Evolutionary conservation across 2,329 filamentous ascomycete species (phyloP), one percentile per base, ranked within the genome.

Genomic region (Aspergillus transmontanensis): DNA sequence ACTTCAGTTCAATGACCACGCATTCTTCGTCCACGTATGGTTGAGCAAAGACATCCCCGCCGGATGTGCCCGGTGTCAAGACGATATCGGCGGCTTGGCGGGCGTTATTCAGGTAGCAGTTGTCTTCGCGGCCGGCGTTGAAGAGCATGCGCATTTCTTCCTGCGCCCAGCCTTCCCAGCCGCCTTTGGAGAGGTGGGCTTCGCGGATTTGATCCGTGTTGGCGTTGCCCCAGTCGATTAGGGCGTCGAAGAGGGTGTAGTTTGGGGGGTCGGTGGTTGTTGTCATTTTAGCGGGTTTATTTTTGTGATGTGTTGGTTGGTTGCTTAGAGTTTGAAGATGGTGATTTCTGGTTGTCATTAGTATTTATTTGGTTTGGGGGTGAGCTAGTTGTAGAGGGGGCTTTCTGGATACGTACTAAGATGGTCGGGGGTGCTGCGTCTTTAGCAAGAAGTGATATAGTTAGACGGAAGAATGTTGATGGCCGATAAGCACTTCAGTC

Each of bases 91-190:
- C 32, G 2, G 53, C 53, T 26, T 39, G 14, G 23, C 26, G 21
- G 10, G 12, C 12, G 53, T 26, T 41, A 6, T 56, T 39, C 53
- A 21, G 32, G 12, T 55, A 55, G 53, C 53, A 56, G 34, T 56
- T 56, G 6, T 41, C 53, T 23, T 55, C 53, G n/a, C 32, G 53
- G 53, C 53, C 53, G 10, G 53, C 53, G 53, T 41, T 56, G 34
- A 41, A 56, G 5, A 39, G 14, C 34, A 56, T 19, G 3, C 39
- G 53, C 53, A 41, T 23, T 14, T 34, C 21, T 34, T 41, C 53
- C 26, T 23, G 45, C 10, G 45, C 45, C 45, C 45, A 48, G 45
- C 45, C 45, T 19, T 48, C 45, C 45, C 45, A 48, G 19, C n/a
- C 45, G 1, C 45, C 45, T 48, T 23, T 48, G n/a, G 45, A 48